phyloP scores from a whole-genome alignment of 2,329 filamentous ascomycete species.

The Clarireedia hainanense region DNA sequence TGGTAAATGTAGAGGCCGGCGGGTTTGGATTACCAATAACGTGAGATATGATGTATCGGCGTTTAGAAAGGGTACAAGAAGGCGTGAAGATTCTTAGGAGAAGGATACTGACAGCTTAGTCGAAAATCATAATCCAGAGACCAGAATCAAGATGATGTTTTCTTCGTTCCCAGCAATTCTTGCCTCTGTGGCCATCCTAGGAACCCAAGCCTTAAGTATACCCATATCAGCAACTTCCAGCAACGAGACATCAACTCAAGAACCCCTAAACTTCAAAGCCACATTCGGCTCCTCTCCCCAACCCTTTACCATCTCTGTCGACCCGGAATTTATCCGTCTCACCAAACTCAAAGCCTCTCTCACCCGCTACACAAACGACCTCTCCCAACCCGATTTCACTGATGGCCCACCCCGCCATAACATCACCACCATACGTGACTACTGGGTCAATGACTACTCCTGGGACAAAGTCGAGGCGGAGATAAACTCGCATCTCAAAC shows the following conservation, averaged over 20 bases:
- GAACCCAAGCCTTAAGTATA: not conserved
- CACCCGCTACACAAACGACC: constrained; percentile 4
- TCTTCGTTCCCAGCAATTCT: too few species aligned
- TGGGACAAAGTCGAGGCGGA: constrained; percentile 24
- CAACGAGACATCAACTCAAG: not conserved
- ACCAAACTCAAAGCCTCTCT: constrained; percentile 5
- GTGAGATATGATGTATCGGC: too few species aligned
- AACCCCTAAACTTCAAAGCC: not conserved
- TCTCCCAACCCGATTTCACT: constrained; percentile 4
- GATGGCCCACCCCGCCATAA: constrained; percentile 6
- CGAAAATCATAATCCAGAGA: too few species aligned
- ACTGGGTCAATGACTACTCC: constrained; percentile 27
- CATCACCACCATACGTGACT: constrained; percentile 13
- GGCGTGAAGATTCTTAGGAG: too few species aligned
- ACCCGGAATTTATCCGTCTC: constrained; percentile 6
- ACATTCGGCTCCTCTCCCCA: not conserved
- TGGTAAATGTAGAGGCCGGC: too few species aligned
- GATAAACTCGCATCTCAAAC: constrained; percentile 25
- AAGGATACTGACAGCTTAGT: too few species aligned
- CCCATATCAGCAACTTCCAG: not conserved
- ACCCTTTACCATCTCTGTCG: constrained; percentile 7
- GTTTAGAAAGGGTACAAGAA: too few species aligned
- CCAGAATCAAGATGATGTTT: too few species aligned
- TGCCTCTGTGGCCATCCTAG: too few species aligned
- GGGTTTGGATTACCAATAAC: too few species aligned